phyloP scores from a whole-genome alignment of 257 asterid genomes.

The Scutellaria galericulata region DNA sequence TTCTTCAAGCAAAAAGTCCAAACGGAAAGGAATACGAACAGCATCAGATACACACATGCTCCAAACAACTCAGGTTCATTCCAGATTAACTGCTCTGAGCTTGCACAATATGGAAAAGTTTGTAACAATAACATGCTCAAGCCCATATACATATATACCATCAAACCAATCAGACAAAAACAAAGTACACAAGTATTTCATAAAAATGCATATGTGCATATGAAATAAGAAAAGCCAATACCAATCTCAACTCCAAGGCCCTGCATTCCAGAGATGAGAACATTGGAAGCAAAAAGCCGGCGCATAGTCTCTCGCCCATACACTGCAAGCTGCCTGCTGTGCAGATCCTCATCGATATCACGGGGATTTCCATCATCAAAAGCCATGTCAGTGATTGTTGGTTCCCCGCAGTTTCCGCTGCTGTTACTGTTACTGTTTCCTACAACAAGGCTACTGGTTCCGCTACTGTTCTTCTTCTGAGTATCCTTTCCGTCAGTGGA shows the following conservation, averaged over 20 bases:
- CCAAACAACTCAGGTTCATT: neutral
- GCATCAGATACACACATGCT: neutral
- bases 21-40: neutral
- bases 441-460: slow-evolving; percentile 32
- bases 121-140: slow-evolving; percentile 3
- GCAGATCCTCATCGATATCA: slow-evolving; percentile 97
- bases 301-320: slow-evolving; percentile 97
- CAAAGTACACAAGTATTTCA: neutral
- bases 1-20: slow-evolving; percentile 20
- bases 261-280: slow-evolving; percentile 87
- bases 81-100: slow-evolving; percentile 14
- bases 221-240: slow-evolving; percentile 30
- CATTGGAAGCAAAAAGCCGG: slow-evolving; percentile 82
- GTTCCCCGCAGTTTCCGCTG: slow-evolving; percentile 45
- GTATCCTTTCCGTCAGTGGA: slow-evolving; percentile 35
- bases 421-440: slow-evolving; percentile 49
- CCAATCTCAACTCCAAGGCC: slow-evolving; percentile 96
- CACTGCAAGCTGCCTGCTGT: slow-evolving; percentile 95
- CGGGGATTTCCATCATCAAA: slow-evolving; percentile 74
- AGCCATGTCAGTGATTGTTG: slow-evolving; percentile 74
- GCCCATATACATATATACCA: neutral
- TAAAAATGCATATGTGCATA: neutral
- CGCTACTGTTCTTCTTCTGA: slow-evolving; percentile 42
- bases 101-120: neutral
- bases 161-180: slow-evolving; percentile 6